A percentile compares a stretch with the other conserved stretches of the same genome.
phyloP scores from a whole-genome alignment of 768 basidiomycete genomes.

The Gyrodon lividus region DNA sequence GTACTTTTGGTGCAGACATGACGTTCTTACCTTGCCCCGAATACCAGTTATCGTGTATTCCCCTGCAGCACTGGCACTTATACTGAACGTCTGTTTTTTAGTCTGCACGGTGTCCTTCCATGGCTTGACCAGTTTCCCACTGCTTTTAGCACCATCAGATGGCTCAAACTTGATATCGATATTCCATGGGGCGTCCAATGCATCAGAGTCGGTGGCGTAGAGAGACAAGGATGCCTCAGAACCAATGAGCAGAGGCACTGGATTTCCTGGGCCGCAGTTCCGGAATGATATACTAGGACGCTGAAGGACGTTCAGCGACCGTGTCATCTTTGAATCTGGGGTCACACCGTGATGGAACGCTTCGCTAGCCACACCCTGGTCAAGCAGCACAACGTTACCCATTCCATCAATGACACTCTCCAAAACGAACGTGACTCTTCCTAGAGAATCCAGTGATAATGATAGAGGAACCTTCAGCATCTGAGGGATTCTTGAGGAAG shows the following conservation, averaged over 20 bases:
- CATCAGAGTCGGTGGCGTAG: conserved; percentile 50
- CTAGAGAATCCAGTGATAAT: conserved; percentile 59
- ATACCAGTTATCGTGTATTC: conserved; percentile 73
- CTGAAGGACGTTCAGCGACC: conserved; percentile 68
- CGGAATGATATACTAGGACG: conserved; percentile 73
- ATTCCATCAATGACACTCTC: conserved; percentile 82
- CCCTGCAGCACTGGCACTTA: conserved; percentile 64
- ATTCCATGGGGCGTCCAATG: conserved; percentile 68
- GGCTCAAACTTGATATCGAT: conserved; percentile 65
- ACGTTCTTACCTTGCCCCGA: conserved; percentile 55
- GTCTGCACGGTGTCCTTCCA: conserved; percentile 67
- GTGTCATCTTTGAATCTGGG: conserved; percentile 46
- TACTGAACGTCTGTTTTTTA: conserved; percentile 42
- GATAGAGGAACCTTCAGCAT: conserved; percentile 67
- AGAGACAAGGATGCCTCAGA: conserved; percentile 59
- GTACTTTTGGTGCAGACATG: not conserved
- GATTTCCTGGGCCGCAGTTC: conserved; percentile 67
- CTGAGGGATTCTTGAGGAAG: conserved; percentile 41
- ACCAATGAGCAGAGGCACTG: conserved; percentile 70
- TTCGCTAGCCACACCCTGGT: conserved; percentile 29
- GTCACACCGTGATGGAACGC: conserved; percentile 22
- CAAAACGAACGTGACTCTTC: conserved; percentile 69
- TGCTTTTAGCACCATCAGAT: conserved; percentile 35
- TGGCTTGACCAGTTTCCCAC: conserved; percentile 45
- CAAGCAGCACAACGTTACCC: conserved; percentile 67